These are phyloP conservation scores for Erodium trifolium DNA, from an alignment of 441 rosid genomes.

Conservation along the genomic window DNA sequence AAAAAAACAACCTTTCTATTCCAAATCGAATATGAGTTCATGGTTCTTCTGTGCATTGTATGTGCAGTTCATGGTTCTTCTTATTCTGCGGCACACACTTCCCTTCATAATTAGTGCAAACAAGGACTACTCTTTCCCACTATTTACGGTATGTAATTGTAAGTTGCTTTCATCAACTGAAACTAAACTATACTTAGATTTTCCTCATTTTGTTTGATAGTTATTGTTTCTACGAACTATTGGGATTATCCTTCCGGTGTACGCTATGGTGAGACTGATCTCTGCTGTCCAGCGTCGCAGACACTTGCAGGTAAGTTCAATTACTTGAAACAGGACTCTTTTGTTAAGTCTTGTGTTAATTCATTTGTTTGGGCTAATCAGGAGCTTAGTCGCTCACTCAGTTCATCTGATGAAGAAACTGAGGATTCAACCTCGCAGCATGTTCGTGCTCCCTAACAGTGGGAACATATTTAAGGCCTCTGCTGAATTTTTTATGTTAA, in stretches of 20 bases:
- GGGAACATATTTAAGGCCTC: too few species aligned
- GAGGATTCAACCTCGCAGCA: slow-evolving; percentile 31
- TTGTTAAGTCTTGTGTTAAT: not conserved
- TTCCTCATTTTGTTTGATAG: slow-evolving; percentile 25
- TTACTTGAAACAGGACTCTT: not conserved
- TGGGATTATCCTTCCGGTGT: slow-evolving; percentile 70
- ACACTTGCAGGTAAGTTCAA: slow-evolving; percentile 31
- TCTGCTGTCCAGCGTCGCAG: slow-evolving; percentile 42
- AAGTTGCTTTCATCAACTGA: not conserved
- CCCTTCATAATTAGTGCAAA: slow-evolving; percentile 46
- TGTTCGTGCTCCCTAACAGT: slow-evolving; percentile 20
- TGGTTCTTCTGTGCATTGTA: slow-evolving; percentile 43
- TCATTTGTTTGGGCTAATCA: slow-evolving; percentile 13
- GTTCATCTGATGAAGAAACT: slow-evolving; percentile 57
- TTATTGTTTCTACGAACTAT: slow-evolving; percentile 43
- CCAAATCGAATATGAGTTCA: slow-evolving; percentile 40
- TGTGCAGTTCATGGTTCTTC: too few species aligned
- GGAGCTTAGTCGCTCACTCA: slow-evolving; percentile 31
- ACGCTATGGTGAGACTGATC: slow-evolving; percentile 43
- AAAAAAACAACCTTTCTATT: not conserved
- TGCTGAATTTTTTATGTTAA: not conserved
- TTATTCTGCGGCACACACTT: slow-evolving; percentile 58
- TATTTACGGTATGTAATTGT: slow-evolving; percentile 36
- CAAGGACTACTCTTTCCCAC: slow-evolving; percentile 40
- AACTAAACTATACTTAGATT: not conserved